Percentiles rank a stretch among this genome's conserved stretches.
Evolutionary conservation across 2,329 filamentous ascomycete genomes (phyloP).

Genomic region (Hymenoscyphus occultus): DNA sequence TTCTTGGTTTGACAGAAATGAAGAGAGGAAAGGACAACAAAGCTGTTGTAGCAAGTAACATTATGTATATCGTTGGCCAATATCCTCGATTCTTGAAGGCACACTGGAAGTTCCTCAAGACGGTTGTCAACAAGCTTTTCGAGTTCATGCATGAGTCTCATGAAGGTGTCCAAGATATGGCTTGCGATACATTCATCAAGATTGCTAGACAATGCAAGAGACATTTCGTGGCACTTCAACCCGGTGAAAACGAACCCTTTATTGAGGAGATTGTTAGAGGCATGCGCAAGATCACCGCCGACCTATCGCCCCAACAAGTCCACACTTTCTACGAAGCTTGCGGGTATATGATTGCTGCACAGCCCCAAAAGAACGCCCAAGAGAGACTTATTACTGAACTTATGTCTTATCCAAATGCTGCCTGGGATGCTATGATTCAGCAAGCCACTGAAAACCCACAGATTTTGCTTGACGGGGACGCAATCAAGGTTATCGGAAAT

Average conservation of each 20-base stretch:
- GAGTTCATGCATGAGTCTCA: constrained; percentile 99
- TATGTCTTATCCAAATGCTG: constrained; percentile 89
- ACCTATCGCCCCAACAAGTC: constrained; percentile 92
- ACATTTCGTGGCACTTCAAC: constrained; percentile 94
- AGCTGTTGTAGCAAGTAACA: constrained; percentile 97
- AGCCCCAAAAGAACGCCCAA: constrained; percentile 91
- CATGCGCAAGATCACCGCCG: constrained; percentile 92
- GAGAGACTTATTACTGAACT: constrained; percentile 87
- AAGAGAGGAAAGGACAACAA: constrained; percentile 99
- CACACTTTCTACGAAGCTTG: constrained; percentile 99
- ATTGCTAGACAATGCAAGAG: constrained; percentile 97
- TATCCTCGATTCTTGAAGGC: constrained; percentile 98
- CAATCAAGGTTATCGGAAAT: constrained; percentile 98
- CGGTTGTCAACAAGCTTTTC: constrained; percentile 98
- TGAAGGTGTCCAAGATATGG: constrained; percentile 99
- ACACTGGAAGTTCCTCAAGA: constrained; percentile 99
- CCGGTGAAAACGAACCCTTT: constrained; percentile 90
- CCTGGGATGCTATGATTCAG: constrained; percentile 93
- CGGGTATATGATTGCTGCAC: constrained; percentile 97
- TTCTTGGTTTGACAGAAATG: constrained; percentile 96
- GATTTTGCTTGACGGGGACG: constrained; percentile 86
- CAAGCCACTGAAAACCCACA: constrained; percentile 80
- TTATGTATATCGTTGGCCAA: constrained; percentile 99
- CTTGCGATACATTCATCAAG: constrained; percentile 99
- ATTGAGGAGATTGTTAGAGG: constrained; percentile 98